Evolutionary conservation across 768 basidiomycete species (phyloP).

Genomic region (Podaxis sp.): DNA sequence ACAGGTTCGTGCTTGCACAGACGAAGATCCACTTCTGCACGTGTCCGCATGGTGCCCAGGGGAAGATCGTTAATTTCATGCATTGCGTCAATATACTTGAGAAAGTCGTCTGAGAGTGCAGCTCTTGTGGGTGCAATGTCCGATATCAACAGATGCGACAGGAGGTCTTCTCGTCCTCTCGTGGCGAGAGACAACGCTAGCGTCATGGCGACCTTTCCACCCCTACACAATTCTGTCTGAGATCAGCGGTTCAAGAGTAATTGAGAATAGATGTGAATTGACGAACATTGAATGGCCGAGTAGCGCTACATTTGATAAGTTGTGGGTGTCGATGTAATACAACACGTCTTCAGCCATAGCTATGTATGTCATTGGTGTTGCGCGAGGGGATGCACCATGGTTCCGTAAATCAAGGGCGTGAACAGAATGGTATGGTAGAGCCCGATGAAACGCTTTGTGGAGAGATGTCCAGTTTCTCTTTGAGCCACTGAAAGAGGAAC

Average conservation of each 20-base stretch:
- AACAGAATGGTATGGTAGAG: slow-evolving; percentile 56
- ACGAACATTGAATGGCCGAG: slow-evolving; percentile 90
- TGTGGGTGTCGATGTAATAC: slow-evolving; percentile 53
- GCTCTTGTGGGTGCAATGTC: slow-evolving; percentile 77
- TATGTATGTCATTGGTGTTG: slow-evolving; percentile 64
- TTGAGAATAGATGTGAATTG: neutral
- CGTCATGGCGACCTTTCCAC: slow-evolving; percentile 80
- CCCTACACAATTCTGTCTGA: slow-evolving; percentile 43
- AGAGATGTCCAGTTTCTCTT: slow-evolving; percentile 89
- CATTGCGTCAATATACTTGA: slow-evolving; percentile 68
- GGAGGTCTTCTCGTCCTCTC: slow-evolving; percentile 32
- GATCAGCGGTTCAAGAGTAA: slow-evolving; percentile 1
- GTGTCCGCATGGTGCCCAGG: slow-evolving; percentile 41
- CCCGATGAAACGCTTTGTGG: slow-evolving; percentile 67
- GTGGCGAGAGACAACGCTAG: slow-evolving; percentile 45
- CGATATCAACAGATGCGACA: slow-evolving; percentile 63
- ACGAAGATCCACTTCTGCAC: slow-evolving; percentile 67
- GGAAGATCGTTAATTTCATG: slow-evolving; percentile 56
- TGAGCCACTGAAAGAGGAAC: slow-evolving; percentile 51
- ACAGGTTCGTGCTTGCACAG: slow-evolving; percentile 63
- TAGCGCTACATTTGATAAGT: slow-evolving; percentile 59
- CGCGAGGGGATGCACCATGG: slow-evolving; percentile 81
- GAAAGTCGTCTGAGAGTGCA: slow-evolving; percentile 58
- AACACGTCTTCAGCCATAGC: slow-evolving; percentile 80
- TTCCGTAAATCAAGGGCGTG: slow-evolving; percentile 87